Base-by-base conservation (phyloP, 352 stramenopile genomes). In the Plasmopara muralis region DNA sequence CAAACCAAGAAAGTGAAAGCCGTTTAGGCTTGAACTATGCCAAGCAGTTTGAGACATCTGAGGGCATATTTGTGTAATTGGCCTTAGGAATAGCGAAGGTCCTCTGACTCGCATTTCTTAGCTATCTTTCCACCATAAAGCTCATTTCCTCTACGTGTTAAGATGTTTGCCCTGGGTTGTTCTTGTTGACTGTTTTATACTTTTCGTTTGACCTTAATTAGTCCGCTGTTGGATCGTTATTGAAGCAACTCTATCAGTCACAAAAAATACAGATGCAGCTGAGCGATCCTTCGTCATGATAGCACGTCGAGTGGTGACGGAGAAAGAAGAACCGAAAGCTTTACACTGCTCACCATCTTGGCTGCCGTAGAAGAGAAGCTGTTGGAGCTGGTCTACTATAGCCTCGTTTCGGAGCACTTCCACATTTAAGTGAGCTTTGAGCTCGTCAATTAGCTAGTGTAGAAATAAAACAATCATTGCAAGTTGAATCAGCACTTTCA, bases 271-370 rank as follows among this genome's bases (percentile, higher is more conserved):
- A 25, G 82, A 56, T 7, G 82, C 65, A 7, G 57, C 56, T 4
- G 70, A 68, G 8, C 72, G 68, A 35, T 85, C 66, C 35, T 88
- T 73, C 71, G 85, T 88, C 54, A 90, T 67, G 31, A 88, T 76
- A 18, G 64, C 57, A 1, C 80, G 69, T 34, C 69, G 71, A 16
- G 62, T 67, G 2, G 57, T 66, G 9, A 80, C 28, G 0, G 68
- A 55, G 12, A 88, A 69, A n/a, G 68, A 51, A 29, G 87, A 18
- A 6, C 68, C 63, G 2, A 73, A 47, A 18, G 45, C 47, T 20
- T 64, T 64, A 16, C 87, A 62, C 9, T 62, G 76, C 5, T 57
- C 41, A 1, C 53, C 69, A 87, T 65, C 31, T 79, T 80, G 15
- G 64, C 64, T 14, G 61, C 40, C 6, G 71, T 66, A 14, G 62